Evolutionary conservation across 306 rosid species (phyloP), one percentile per base, ranked within the genome.

Genomic region (Lathyrus aphaca): DNA sequence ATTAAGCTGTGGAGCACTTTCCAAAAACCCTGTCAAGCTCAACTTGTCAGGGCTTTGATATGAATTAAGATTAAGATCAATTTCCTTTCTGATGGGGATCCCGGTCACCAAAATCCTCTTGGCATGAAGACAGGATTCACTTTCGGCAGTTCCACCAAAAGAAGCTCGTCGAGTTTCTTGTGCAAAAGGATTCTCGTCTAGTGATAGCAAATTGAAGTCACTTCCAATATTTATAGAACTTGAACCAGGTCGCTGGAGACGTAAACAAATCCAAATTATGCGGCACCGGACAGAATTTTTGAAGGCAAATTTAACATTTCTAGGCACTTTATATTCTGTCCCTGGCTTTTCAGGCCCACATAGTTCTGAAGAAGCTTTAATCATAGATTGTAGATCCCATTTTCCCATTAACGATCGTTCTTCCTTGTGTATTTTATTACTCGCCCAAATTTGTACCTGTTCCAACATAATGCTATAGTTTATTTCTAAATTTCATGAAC

Each of bases 371-470:
- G 95, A 88, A 76, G 89, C 78, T 61, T 45, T 67, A 30, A 91
- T 81, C 86, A 88, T 59, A 71, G 97, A 87, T 53, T 89, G 92
- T 40, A 87, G 82, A 80, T 95, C 99, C 99, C 99, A 95, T 81
- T 95, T 95, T 82, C 99, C 99, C 85, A 83, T 74, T 73, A 85
- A 86, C 16, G 97, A 89, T 83, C 99, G 84, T 76, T 88, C 99
- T 81, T 91, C 97, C 83, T 79, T 91, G 79, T 89, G 89, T 81
- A 95, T 89, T 81, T 82, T 85, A 80, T 87, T 86, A 84, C 99
- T 89, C 40, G 91, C 99, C 97, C 96, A 91, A 68, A 95, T 87
- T 89, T 95, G 97, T 76, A 95, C 95, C 99, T 95, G 88, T 57
- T 57, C 49, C 56, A 64, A 69, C 74, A 81, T 73, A 58, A 58